Base-by-base conservation (phyloP, 768 basidiomycete genomes). In the Tricholoma matsutake region DNA sequence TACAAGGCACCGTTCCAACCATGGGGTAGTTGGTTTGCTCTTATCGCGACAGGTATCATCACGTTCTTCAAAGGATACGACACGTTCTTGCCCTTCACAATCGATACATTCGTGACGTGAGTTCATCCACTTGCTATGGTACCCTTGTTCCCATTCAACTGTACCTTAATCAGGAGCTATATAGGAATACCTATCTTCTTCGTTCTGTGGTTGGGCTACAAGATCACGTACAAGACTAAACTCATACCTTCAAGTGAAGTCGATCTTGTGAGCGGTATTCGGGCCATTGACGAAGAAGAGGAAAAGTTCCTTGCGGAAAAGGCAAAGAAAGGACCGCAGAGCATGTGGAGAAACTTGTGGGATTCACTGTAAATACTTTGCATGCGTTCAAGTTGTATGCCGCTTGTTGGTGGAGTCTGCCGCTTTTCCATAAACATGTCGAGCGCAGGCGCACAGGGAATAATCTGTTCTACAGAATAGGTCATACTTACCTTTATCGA, bases 281-380 rank as follows among this genome's bases (percentile, higher is more conserved):
- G 78, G 32, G 79, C 79, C 61, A 87, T 89, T 54, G 81, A 88
- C 63, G 85, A 86, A 51, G 87, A 86, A 67, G 86, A 90, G 70
- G 75, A 80, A 64, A 74, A 71, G 58, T 85, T 77, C 64, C 62
- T 83, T 61, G 77, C 72, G 22, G 73, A 78, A 56, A 76, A 87
- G 63, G 75, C 72, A 7, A 63, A 73, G 1, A 72, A 73, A 64
- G 79, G 78, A n/a, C 77, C 79, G 13, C 69, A 65, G 25, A 69
- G 67, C 31, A 55, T 68, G 16, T 41, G 70, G 6, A 57, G 61
- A 39, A 74, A 59, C 55, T 37, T 79, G 6, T 79, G 76, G 79
- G 78, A 80, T 52, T 72, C 76, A 7, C 60, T 81, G 66, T 81
- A 76, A 60, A 20, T n/a, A n/a, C n/a, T n/a, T n/a, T n/a, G n/a